Base-by-base conservation (phyloP, 2,329 filamentous ascomycete species). In the Cladosporium sp. region DNA sequence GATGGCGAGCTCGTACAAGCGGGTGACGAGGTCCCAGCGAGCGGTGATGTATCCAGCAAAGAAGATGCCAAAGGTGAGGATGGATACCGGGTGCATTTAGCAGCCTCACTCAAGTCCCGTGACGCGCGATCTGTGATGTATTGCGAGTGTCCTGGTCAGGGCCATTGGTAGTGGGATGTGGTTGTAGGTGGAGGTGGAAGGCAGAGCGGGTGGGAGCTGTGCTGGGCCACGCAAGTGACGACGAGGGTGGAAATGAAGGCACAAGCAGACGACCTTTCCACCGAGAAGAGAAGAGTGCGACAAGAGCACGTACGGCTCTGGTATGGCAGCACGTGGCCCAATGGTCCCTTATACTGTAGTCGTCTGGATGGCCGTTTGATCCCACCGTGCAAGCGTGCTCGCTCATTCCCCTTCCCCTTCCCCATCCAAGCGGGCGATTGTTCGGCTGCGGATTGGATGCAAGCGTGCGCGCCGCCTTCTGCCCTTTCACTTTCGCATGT, bases 31-130 rank as follows among this genome's bases (percentile, higher is more conserved):
- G 82, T 98, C 95, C 93, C 95, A 99, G 85, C 95, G 91, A 77
- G 95, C 95, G 82, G 95, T 99, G 79, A 94, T 98, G 86, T 99
- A 99, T 80, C 95, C 95, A 83, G 95, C 94, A 86, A 98, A 91
- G 84, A 99, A 99, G 84, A 99, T 97, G 82, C 91, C 93, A 82
- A 97, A 89, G 76, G 93, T 96, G 80, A 97, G 87, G 79, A 94
- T 84, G 70, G 94, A 98, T 84, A 98, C 97, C 76, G 93, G 92
- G 92, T 97, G 93, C 94, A 98, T 98, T 51, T 58, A 60, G 57
- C 48, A 56, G 51, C 56, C 25, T 51, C 54, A 53, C 62, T 58
- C 62, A 51, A 51, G 48, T 58, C 62, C 62, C 25, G 56, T 53
- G 39, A 18, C 25, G 60, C 60, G 60, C 49, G 48, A 54, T 39